Conservation (phyloP, 768 basidiomycete genomes). For the Clavulina sp. region DNA sequence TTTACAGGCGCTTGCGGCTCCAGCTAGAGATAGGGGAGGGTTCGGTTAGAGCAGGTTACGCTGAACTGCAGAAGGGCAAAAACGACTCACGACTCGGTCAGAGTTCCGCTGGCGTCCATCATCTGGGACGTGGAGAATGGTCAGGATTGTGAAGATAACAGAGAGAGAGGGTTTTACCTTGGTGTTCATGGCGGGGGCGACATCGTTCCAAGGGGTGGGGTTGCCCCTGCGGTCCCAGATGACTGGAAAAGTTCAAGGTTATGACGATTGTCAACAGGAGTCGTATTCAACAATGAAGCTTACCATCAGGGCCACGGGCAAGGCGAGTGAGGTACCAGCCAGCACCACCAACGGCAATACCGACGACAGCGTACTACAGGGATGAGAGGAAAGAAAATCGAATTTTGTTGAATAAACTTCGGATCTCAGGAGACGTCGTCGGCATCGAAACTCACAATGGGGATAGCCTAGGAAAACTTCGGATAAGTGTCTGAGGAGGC, state of each 20-base stretch:
- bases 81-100: constrained; percentile 45
- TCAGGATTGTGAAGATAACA: too few species aligned
- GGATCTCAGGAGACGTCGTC: not conserved
- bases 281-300: constrained; percentile 6
- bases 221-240: constrained; percentile 47
- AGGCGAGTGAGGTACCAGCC: constrained; percentile 50
- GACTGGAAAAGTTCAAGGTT: constrained; percentile 20
- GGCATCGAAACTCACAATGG: constrained; percentile 20
- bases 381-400: too few species aligned
- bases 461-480: constrained; percentile 25
- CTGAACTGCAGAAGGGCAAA: not conserved
- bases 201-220: constrained; percentile 77
- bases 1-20: too few species aligned
- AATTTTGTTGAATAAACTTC: constrained; percentile 15
- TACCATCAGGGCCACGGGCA: constrained; percentile 31
- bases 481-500: not conserved
- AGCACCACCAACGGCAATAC: constrained; percentile 35
- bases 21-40: too few species aligned
- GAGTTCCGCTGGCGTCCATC: constrained; percentile 49
- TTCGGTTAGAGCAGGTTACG: too few species aligned
- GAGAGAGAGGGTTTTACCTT: too few species aligned
- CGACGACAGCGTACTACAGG: constrained; percentile 36
- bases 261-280: not conserved
- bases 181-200: constrained; percentile 56
- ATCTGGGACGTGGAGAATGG: too few species aligned